A percentile compares a stretch with the other conserved stretches of the same genome.
Conservation (phyloP, 148 eudicot genomes). For the Cornus florida region DNA sequence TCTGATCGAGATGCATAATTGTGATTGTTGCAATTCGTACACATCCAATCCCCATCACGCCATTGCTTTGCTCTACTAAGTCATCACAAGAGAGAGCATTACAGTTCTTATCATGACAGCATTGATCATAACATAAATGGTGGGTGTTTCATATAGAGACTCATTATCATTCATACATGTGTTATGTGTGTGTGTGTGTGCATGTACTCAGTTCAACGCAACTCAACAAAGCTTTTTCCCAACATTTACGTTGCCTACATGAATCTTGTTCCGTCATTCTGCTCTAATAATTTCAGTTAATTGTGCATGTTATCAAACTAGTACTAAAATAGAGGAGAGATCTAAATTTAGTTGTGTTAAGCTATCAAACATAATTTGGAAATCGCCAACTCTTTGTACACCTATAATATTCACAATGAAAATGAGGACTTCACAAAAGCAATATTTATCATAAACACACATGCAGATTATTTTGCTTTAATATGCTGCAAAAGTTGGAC, state of each 20-base stretch:
- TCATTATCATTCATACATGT: too few species aligned
- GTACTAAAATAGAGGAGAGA: background rate
- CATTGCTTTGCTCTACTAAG: slow-evolving; percentile 69
- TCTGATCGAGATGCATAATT: slow-evolving; percentile 77
- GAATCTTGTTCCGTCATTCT: too few species aligned
- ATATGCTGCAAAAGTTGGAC: too few species aligned
- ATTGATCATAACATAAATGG: background rate
- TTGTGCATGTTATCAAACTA: too few species aligned
- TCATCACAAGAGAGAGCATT: slow-evolving; percentile 13
- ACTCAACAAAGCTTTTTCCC: too few species aligned
- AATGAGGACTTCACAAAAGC: background rate
- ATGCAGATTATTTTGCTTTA: too few species aligned
- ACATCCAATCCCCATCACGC: slow-evolving; percentile 93
- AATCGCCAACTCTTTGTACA: too few species aligned
- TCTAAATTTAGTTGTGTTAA: background rate
- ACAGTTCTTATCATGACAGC: background rate
- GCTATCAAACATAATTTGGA: background rate
- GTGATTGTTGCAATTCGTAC: slow-evolving; percentile 77
- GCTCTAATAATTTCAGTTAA: too few species aligned
- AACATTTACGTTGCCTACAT: too few species aligned
- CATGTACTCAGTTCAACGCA: too few species aligned
- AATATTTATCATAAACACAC: too few species aligned
- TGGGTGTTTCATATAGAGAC: background rate
- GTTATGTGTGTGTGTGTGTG: too few species aligned
- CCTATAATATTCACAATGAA: background rate